phyloP scores from a whole-genome alignment of 2,329 filamentous ascomycete species.

The Fusarium torreyae region DNA sequence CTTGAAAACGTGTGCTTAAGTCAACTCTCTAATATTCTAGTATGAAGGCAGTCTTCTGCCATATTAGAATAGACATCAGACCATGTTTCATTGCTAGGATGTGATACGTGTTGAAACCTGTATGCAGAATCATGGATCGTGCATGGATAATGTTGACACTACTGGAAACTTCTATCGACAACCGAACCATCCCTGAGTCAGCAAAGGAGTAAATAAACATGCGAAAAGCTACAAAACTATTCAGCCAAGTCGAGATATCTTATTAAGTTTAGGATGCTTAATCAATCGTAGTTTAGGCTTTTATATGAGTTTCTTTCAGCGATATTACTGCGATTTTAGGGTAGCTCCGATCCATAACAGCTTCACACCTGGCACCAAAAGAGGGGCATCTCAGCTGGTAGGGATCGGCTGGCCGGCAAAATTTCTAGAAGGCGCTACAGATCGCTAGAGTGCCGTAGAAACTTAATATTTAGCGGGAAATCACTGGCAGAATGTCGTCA shows the following conservation, averaged over 20 bases:
- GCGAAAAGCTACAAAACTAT: too few species aligned
- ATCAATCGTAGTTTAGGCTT: too few species aligned
- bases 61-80: too few species aligned
- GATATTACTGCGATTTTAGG: background rate
- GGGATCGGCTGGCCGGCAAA: constrained; percentile 5
- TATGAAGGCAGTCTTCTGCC: too few species aligned
- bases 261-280: background rate
- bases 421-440: constrained; percentile 50
- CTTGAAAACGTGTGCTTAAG: too few species aligned
- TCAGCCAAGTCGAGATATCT: background rate
- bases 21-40: too few species aligned
- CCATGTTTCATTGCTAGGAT: too few species aligned
- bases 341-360: background rate
- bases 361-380: background rate
- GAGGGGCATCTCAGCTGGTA: constrained; percentile 8
- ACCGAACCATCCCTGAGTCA: background rate
- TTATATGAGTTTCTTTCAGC: too few species aligned
- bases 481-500: constrained; percentile 43
- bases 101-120: background rate
- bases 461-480: constrained; percentile 38
- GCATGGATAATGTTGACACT: constrained; percentile 2
- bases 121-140: constrained; percentile 4
- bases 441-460: constrained; percentile 43
- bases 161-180: constrained; percentile 9
- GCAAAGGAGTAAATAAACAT: background rate